Evolutionary conservation across 805 yeast species (phyloP), one percentile per base, ranked within the genome.

Genomic region (Kodamaea lidongshanica): DNA sequence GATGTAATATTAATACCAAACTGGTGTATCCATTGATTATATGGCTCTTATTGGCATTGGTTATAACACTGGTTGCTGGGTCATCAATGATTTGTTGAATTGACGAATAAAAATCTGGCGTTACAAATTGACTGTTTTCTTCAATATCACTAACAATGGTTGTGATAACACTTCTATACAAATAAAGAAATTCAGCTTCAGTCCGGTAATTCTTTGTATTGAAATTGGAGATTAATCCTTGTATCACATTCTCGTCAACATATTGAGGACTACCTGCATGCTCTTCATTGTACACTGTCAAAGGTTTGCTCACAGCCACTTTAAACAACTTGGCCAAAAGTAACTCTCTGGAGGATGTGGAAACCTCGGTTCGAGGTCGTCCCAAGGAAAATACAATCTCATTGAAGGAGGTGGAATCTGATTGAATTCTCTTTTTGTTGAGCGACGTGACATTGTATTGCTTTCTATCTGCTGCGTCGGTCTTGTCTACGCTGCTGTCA

Each of bases 271-370:
- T 58, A 6, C 64, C 68, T 5, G 44, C 37, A 39, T 51, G 39
- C 34, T 57, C 59, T 25, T 63, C 65, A 37, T 61, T 61, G 35
- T 44, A 50, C 2, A 57, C 48, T 5, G 51, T 30, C 17, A 64
- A 41, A 6, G 72, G 68, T 31, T 58, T 65, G 25, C 61, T 56
- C 5, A 67, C 66, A 19, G 67, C 56, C 46, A 71, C 49, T 35
- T 66, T 66, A 42, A 63, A 70, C 28, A 73, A 51, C 45, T 73
- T 76, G 5, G 71, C 73, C 37, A 71, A 47, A 16, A 73, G 53
- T 37, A 69, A 41, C 41, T 72, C 76, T 34, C 77, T 48, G 6
- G 72, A 63, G 19, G 48, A 55, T 1, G 72, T 54, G 19, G 71
- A 62, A 4, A 73, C 69, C 34, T 61, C 65, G 11, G 64, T 54